These are phyloP conservation scores for Phytophthora podocarpi DNA, from an alignment of 352 stramenopile species.

Conservation along the genomic window DNA sequence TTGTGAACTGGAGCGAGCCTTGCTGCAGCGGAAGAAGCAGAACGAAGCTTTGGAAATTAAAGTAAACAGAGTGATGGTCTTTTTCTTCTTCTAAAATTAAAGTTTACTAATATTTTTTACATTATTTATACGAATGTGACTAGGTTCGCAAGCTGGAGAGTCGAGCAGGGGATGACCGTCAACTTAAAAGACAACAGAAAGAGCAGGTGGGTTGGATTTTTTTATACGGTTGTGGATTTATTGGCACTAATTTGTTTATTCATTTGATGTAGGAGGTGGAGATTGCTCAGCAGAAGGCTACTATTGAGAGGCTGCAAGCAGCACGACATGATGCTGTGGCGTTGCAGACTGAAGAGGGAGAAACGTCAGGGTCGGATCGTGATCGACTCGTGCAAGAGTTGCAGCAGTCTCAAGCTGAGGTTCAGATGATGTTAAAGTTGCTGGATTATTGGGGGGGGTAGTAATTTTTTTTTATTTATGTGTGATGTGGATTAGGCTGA, in stretches of 20 bases:
- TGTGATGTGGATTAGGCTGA: conserved; percentile 38
- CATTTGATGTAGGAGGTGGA: conserved; percentile 19
- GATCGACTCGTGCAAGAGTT: conserved; percentile 49
- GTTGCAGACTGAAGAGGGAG: conserved; percentile 13
- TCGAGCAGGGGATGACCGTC: conserved; percentile 3
- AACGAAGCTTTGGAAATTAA: conserved; percentile 62
- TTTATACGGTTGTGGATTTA: neutral
- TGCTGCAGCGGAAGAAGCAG: conserved; percentile 79
- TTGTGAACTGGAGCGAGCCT: conserved; percentile 68
- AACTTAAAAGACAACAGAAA: conserved; percentile 21
- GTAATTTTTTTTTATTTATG: conserved; percentile 1
- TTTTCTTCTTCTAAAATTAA: conserved; percentile 1
- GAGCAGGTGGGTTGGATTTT: conserved; percentile 16
- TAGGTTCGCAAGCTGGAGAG: conserved; percentile 24
- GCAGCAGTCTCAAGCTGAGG: conserved; percentile 57
- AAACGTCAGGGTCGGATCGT: conserved; percentile 1
- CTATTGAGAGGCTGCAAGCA: conserved; percentile 23
- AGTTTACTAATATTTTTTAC: conserved; percentile 7
- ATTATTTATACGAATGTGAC: neutral
- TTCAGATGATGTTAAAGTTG: conserved; percentile 12
- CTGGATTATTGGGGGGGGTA: neutral
- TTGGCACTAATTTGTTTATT: neutral
- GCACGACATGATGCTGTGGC: conserved; percentile 6
- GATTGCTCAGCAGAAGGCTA: conserved; percentile 25
- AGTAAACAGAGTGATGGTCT: conserved; percentile 39